Evolutionary conservation across 345 rosid species (phyloP).

Genomic region (Citrus sinensis): DVS_A1.0 CM039162.1:23013001-23013500

Average conservation of each 20-base stretch:
- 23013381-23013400: not conserved
- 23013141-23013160: not conserved
- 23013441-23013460: not conserved
- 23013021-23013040: no score
- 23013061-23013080: not conserved
- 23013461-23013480: not conserved
- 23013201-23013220: not conserved
- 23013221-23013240: not conserved
- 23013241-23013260: not conserved
- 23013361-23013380: not conserved
- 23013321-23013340: not conserved
- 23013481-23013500: not conserved
- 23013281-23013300: not conserved
- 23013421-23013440: not conserved
- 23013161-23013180: not conserved
- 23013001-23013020: no score
- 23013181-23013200: not conserved
- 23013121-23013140: not conserved
- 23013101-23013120: not conserved
- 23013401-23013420: not conserved
- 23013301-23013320: not conserved
- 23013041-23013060: not conserved
- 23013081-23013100: not conserved
- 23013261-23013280: not conserved
- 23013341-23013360: not conserved